phyloP scores from a whole-genome alignment of 208 protist species.

The Angomonas desouzai region DNA sequence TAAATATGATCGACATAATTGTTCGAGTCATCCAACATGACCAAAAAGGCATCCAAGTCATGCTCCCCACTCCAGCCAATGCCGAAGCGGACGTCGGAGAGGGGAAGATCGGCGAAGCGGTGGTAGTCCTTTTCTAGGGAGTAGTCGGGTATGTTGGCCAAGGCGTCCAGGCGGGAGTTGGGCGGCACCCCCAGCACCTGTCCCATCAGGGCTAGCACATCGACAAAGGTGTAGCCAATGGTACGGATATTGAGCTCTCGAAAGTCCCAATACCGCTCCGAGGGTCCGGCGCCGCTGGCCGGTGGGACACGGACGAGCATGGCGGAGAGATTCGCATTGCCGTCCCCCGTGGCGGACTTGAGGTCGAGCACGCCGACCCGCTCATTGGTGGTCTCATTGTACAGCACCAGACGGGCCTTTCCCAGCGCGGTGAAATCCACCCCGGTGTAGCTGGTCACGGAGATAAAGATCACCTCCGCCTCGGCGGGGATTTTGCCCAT shows the following conservation, averaged over 20 bases:
- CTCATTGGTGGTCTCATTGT: conserved; percentile 69
- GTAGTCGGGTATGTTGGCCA: conserved; percentile 61
- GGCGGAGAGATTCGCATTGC: conserved; percentile 55
- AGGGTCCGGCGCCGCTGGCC: neutral
- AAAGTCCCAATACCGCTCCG: conserved; percentile 51
- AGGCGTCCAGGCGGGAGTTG: conserved; percentile 37
- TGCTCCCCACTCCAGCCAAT: conserved; percentile 73
- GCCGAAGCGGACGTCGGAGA: conserved; percentile 79
- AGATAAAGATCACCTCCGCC: conserved; percentile 66
- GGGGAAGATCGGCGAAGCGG: conserved; percentile 22
- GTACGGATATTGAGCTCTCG: conserved; percentile 74
- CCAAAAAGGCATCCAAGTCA: conserved; percentile 77
- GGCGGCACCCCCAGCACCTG: conserved; percentile 52
- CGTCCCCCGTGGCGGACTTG: conserved; percentile 45
- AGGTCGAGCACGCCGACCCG: conserved; percentile 57
- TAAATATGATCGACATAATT: conserved; percentile 74
- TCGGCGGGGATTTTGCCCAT: conserved; percentile 69
- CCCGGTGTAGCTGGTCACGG: conserved; percentile 75
- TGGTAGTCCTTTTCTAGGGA: conserved; percentile 39
- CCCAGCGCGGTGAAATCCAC: conserved; percentile 54
- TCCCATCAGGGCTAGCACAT: conserved; percentile 71
- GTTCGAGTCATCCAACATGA: conserved; percentile 66
- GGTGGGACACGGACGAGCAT: conserved; percentile 58
- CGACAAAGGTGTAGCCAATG: conserved; percentile 77
- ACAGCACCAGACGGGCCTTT: conserved; percentile 34